Evolutionary conservation across 805 yeast species (phyloP), one percentile per base, ranked within the genome.

Genomic region (Candida insectorum): DNA sequence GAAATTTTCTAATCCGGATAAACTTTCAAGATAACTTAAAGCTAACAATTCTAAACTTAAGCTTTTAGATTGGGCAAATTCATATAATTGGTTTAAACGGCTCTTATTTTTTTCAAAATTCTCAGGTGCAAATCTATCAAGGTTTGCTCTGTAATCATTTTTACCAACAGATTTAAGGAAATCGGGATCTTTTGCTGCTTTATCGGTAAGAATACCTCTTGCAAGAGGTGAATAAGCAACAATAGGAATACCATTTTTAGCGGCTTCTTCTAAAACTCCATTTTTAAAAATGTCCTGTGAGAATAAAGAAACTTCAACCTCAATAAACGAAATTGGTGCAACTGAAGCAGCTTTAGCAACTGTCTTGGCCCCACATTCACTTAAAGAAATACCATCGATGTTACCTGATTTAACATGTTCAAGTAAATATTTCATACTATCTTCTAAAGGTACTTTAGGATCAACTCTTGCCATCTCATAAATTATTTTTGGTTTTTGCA

Each of bases 141-240:
- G 18, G 13, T 23, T 13, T 6, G 17, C 13, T 26, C 40, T 36
- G 8, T 31, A 12, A 27, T 32, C 37, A 15, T 23, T 24, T 4
- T 28, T 24, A 1, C 10, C n/a, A 9, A 41, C 12, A 11, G 28
- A 24, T 9, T n/a, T n/a, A 6, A 37, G 20, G 25, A 27, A 37
- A 16, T 59, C 56, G 11, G 51, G 40, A 14, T 58, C 47, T 5
- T 70, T 56, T 16, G 58, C 75, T 33, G 79, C 58, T 21, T 49
- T 41, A 36, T 93, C 95, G 3, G 91, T 79, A 34, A 88, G 67
- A 40, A 81, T 62, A 1, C 96, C 96, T 48, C 85, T 71, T 7
- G 88, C 81, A 35, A 88, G 66, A 19, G 96, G 96, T 19, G 95
- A 82, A 58, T 88, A 88, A 16, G 88, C 85, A 37, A 85, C 65